phyloP scores from a whole-genome alignment of 1,139 yeast genomes.

The Geotrichum macrosporum region DNA sequence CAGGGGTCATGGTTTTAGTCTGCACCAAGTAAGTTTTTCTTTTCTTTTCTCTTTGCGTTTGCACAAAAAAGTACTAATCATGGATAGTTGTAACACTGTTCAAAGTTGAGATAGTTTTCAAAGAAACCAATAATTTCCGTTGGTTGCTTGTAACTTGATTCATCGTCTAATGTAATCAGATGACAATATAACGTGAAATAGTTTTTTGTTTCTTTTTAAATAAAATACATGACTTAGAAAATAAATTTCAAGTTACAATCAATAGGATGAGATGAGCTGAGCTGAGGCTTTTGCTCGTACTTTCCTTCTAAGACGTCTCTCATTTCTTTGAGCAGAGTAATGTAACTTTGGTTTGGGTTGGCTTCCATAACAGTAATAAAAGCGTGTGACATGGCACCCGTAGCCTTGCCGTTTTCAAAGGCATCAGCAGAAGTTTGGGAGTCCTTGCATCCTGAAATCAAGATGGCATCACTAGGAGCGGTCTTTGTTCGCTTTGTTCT shows the following conservation, averaged over 20 bases:
- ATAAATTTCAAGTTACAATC: constrained; percentile 69
- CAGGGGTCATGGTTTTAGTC: constrained; percentile 8
- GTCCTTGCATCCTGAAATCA: constrained; percentile 88
- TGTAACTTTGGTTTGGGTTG: constrained; percentile 69
- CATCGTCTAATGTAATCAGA: too few relatives aligned
- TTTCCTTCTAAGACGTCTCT: constrained; percentile 62
- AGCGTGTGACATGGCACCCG: constrained; percentile 95
- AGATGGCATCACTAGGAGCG: constrained; percentile 83
- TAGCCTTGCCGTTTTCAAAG: constrained; percentile 65
- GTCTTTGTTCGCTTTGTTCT: constrained; percentile 55
- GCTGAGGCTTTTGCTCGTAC: constrained; percentile 85
- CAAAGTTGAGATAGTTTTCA: too few relatives aligned
- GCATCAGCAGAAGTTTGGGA: constrained; percentile 80
- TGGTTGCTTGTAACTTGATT: too few relatives aligned
- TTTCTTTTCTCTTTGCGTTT: too few relatives aligned
- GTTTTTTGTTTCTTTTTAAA: too few relatives aligned
- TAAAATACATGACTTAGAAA: constrained; percentile 36
- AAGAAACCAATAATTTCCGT: too few relatives aligned
- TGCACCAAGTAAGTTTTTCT: constrained; percentile 13
- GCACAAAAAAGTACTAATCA: too few relatives aligned
- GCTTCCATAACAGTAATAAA: constrained; percentile 66
- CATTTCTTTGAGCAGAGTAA: constrained; percentile 76
- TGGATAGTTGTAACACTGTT: not conserved
- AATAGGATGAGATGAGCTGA: constrained; percentile 78
- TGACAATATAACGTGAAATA: too few relatives aligned